These are phyloP conservation scores for Saccharum officinarum DNA, from an alignment of 176 grass and related monocot species.

Conservation along the genomic window DNA sequence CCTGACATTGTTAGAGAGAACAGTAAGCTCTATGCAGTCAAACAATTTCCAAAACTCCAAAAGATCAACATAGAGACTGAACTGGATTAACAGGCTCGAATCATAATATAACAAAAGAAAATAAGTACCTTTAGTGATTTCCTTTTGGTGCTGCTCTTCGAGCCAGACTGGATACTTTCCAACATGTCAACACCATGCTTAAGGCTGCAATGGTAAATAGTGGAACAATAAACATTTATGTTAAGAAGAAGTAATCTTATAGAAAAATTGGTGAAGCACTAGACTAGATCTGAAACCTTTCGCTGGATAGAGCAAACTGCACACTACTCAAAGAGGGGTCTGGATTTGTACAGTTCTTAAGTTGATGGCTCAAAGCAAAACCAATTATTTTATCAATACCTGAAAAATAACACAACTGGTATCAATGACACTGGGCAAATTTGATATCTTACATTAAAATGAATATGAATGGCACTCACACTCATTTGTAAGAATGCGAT, in stretches of 20 bases:
- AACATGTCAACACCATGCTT: conserved; percentile 79
- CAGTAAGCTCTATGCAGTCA: conserved; percentile 27
- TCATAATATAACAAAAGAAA: conserved; percentile 8
- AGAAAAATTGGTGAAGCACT: conserved; percentile 15
- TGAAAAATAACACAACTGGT: conserved; percentile 30
- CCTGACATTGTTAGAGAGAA: conserved; percentile 55
- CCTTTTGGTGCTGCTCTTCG: conserved; percentile 70
- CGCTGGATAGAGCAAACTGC: conserved; percentile 57
- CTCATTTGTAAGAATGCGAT: conserved; percentile 87
- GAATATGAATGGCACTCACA: conserved; percentile 58
- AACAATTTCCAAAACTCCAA: conserved; percentile 1
- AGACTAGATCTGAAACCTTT: conserved; percentile 61
- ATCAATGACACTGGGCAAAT: conserved; percentile 30
- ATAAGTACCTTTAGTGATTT: conserved; percentile 84
- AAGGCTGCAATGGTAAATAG: conserved; percentile 59
- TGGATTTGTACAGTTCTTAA: conserved; percentile 53
- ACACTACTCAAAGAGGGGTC: conserved; percentile 37
- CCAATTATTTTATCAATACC: conserved; percentile 95
- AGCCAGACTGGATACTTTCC: conserved; percentile 63
- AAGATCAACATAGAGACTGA: conserved; percentile 4
- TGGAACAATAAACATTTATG: conserved; percentile 19
- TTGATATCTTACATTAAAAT: conserved; percentile 20
- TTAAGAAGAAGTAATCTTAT: background rate
- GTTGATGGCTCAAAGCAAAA: conserved; percentile 85
- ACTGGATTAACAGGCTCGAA: background rate